These are phyloP conservation scores for Kuraishia hungarica DNA, from an alignment of 805 yeast genomes.

Conservation along the genomic window DNA sequence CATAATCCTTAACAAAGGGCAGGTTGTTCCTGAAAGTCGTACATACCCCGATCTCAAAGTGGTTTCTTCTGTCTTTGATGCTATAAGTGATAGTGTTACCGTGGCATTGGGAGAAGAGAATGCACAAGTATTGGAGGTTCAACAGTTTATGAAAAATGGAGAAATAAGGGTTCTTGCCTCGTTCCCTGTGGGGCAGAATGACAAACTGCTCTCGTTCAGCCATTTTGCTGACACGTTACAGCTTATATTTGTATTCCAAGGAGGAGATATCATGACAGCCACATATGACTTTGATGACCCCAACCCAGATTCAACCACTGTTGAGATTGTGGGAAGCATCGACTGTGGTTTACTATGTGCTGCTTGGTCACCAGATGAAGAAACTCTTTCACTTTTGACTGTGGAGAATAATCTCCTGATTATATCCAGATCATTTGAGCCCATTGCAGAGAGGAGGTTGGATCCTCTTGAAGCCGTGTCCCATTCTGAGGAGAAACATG, in stretches of 20 bases:
- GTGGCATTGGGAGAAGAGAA: conserved; percentile 50
- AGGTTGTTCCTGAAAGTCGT: conserved; percentile 39
- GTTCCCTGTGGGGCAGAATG: conserved; percentile 38
- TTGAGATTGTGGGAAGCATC: conserved; percentile 76
- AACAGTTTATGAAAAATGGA: conserved; percentile 63
- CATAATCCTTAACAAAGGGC: conserved; percentile 40
- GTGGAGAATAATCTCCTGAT: conserved; percentile 50
- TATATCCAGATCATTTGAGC: conserved; percentile 72
- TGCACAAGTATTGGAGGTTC: conserved; percentile 59
- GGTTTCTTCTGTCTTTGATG: conserved; percentile 53
- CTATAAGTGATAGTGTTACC: conserved; percentile 65
- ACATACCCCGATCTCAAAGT: conserved; percentile 61
- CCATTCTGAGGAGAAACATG: conserved; percentile 51
- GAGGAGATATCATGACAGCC: conserved; percentile 72
- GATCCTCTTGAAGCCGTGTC: conserved; percentile 52
- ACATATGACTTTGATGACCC: conserved; percentile 41
- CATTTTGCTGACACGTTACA: conserved; percentile 68
- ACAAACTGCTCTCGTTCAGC: conserved; percentile 41
- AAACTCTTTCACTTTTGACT: conserved; percentile 66
- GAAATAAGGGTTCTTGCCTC: conserved; percentile 48
- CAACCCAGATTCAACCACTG: conserved; percentile 46
- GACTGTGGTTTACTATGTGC: conserved; percentile 71
- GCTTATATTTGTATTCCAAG: conserved; percentile 54
- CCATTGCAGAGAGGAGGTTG: conserved; percentile 57
- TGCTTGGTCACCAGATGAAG: conserved; percentile 88